Evolutionary conservation across 2,329 filamentous ascomycete species (phyloP).

Genomic region (Aureobasidium musti): DNA sequence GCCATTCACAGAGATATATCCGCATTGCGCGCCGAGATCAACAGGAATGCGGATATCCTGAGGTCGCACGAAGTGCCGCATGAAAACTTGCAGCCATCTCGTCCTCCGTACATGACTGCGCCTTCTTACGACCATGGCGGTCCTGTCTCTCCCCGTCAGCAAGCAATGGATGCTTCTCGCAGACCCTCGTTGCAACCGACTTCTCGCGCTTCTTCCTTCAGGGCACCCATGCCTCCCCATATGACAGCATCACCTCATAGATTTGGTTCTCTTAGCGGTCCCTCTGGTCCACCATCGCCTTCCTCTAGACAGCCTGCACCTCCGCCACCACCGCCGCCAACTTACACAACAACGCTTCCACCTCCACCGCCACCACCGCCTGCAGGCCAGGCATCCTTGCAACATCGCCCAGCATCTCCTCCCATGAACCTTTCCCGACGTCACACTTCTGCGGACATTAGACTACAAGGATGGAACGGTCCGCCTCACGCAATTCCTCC

Average conservation of each 20-base stretch:
- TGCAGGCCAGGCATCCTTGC: conserved; percentile 49
- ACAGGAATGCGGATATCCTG: conserved; percentile 61
- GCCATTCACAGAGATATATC: conserved; percentile 72
- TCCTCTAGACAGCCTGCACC: conserved; percentile 72
- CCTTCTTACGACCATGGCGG: conserved; percentile 56
- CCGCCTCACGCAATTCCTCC: conserved; percentile 54
- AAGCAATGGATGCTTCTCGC: conserved; percentile 73
- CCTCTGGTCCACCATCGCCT: conserved; percentile 64
- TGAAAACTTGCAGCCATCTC: conserved; percentile 65
- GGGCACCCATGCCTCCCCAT: conserved; percentile 78
- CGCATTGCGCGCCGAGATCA: conserved; percentile 64
- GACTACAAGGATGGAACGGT: conserved; percentile 68
- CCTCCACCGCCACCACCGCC: conserved; percentile 61
- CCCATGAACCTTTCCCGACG: conserved; percentile 72
- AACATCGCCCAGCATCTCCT: conserved; percentile 48
- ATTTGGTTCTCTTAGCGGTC: conserved; percentile 80
- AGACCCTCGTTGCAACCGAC: conserved; percentile 67
- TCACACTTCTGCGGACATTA: conserved; percentile 94
- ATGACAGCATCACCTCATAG: conserved; percentile 75
- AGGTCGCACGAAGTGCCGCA: conserved; percentile 61
- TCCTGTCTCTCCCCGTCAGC: conserved; percentile 34
- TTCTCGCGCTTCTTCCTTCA: conserved; percentile 66
- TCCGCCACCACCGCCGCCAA: conserved; percentile 55
- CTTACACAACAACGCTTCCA: conserved; percentile 50
- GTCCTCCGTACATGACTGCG: conserved; percentile 63